Base-by-base conservation (phyloP, 2,329 filamentous ascomycete genomes). In the Alternaria brassicicola region DNA sequence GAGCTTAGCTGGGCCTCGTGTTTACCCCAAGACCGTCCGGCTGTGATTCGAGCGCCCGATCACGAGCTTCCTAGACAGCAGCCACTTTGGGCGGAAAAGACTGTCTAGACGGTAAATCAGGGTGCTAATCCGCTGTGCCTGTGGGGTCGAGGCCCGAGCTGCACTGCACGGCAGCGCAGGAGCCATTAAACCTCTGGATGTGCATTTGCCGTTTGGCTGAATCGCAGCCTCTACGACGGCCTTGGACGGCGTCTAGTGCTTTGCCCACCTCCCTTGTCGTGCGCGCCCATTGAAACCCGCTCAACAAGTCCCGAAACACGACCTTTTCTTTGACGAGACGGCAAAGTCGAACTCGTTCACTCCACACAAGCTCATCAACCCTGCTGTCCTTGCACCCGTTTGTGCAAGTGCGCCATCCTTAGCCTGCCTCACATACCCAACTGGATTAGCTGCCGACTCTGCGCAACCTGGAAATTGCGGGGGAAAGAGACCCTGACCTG, bases 401-500 rank as follows among this genome's bases (percentile, higher is more conserved):
- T 58, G 52, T 59, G 52, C 59, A 57, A 26, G 49, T 51, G 55
- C 59, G 51, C 41, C 26, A 45, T 52, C 52, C 49, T 46, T 50
- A 28, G 57, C 53, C 54, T 41, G 47, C 50, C 41, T 51, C 59
- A 55, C 21, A 21, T 10, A 41, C 58, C 56, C 62, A 56, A 57
- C 31, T 52, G 59, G 65, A 59, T 57, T 68, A 64, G 66, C 66
- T 64, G 61, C 67, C 65, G 64, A 57, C 56, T 58, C 31, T 62
- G 10, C 48, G 33, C 58, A 56, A 36, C 31, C 48, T 52, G 39
- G 48, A 25, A 48, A 56, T 65, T 70, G 68, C 66, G 68, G 68
- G 68, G 68, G 68, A 65, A 66, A 70, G 68, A 65, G 68, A 70
- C 68, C 68, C 68, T 70, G 68, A 61, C 51, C 59, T 55, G 50